Conservation (phyloP, 768 basidiomycete species). For the Gelatoporia subvermispora region DNA sequence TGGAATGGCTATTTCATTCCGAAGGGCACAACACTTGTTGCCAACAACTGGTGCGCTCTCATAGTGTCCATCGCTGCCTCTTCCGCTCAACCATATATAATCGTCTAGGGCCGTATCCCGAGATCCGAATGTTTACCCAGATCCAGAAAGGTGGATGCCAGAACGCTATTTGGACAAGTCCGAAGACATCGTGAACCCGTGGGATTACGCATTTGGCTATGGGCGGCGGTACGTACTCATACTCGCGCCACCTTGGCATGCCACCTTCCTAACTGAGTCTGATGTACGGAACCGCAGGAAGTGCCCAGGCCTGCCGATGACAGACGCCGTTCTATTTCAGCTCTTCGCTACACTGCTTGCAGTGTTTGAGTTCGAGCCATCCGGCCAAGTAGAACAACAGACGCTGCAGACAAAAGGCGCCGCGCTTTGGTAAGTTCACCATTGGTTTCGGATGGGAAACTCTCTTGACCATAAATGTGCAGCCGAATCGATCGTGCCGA, state of each 20-base stretch:
- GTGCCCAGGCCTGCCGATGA: slow-evolving; percentile 15
- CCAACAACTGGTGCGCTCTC: slow-evolving; percentile 24
- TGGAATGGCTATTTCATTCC: slow-evolving; percentile 26
- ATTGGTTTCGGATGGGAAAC: too few relatives aligned
- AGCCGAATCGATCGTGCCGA: too few relatives aligned
- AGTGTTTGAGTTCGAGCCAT: slow-evolving; percentile 16
- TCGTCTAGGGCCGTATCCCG: slow-evolving; percentile 26
- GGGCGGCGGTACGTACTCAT: slow-evolving; percentile 3
- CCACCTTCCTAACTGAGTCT: background rate
- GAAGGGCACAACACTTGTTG: slow-evolving; percentile 23
- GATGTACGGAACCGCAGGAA: background rate
- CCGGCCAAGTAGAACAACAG: background rate
- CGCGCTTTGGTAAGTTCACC: too few relatives aligned
- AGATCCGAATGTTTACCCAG: slow-evolving; percentile 23
- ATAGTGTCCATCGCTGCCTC: background rate
- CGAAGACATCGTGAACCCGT: slow-evolving; percentile 10
- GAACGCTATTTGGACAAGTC: slow-evolving; percentile 22
- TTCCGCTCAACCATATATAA: too few relatives aligned
- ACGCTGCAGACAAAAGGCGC: background rate
- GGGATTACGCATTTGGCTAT: slow-evolving; percentile 15
- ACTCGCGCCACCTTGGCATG: background rate
- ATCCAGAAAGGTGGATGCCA: slow-evolving; percentile 24
- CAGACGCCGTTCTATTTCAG: slow-evolving; percentile 16
- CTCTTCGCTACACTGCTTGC: slow-evolving; percentile 18
- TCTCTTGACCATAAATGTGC: too few relatives aligned